Percentiles rank a stretch among this genome's conserved stretches.
Evolutionary conservation across 2,329 filamentous ascomycete genomes (phyloP).

Genomic region (Ophiostoma populinum): DNA sequence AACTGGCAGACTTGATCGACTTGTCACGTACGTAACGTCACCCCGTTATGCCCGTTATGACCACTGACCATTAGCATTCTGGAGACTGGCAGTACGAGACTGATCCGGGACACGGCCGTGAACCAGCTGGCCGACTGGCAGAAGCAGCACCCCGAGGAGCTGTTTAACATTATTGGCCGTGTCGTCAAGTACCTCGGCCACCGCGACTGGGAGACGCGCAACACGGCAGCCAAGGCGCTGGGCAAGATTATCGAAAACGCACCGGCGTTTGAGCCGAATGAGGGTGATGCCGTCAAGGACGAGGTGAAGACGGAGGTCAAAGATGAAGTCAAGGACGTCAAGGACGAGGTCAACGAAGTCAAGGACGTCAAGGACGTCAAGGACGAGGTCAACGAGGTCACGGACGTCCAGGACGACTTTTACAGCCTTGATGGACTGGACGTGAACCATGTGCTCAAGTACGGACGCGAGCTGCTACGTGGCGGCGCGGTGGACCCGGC

Average conservation of each 20-base stretch:
- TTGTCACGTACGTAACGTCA: conserved; percentile 60
- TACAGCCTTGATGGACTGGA: conserved; percentile 62
- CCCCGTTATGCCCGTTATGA: too few species aligned
- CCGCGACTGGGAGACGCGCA: conserved; percentile 93
- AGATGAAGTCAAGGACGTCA: conserved; percentile 23
- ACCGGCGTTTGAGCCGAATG: conserved; percentile 75
- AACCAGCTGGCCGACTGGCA: conserved; percentile 96
- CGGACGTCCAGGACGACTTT: conserved; percentile 42
- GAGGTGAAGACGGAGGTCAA: conserved; percentile 17
- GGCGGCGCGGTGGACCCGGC: conserved; percentile 77
- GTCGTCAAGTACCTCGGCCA: conserved; percentile 92
- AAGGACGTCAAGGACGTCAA: conserved; percentile 14
- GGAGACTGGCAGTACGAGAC: conserved; percentile 88
- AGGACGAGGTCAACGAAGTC: conserved; percentile 30
- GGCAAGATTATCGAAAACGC: conserved; percentile 88
- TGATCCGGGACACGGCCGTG: conserved; percentile 93
- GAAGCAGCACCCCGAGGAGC: conserved; percentile 91
- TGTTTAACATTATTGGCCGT: conserved; percentile 85
- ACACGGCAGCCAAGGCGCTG: conserved; percentile 82
- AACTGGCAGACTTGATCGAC: conserved; percentile 51
- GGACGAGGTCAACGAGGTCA: too few species aligned
- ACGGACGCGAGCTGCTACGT: conserved; percentile 69
- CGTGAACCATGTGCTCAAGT: conserved; percentile 60
- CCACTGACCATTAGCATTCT: conserved; percentile 39
- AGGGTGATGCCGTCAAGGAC: conserved; percentile 42